Base-by-base conservation (phyloP, 163 green algal genomes). In the Chlorella variabilis region DNA sequence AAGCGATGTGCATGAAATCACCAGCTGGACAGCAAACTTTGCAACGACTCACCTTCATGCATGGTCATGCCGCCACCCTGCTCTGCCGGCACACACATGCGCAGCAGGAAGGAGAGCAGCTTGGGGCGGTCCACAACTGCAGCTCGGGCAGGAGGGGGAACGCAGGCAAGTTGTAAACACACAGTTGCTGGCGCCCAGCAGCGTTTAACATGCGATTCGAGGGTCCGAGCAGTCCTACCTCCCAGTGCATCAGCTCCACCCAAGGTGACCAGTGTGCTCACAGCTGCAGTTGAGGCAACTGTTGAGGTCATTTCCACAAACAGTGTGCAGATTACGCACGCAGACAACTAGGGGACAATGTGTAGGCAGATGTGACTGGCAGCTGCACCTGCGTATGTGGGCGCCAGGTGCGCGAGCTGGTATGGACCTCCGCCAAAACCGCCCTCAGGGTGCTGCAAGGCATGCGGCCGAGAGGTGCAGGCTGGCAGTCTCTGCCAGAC, bases 341-440 rank as follows among this genome's bases (percentile, higher is more conserved):
- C n/a, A n/a, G n/a, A n/a, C n/a, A n/a, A n/a, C n/a, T n/a, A n/a
- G n/a, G n/a, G n/a, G n/a, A 63, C 54, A 63, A 33, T n/a, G 5
- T 63, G 5, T 9, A 29, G 23, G 9, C 54, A 63, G 54, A 63
- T 15, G 8, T 33, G 18, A 63, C 6, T 33, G 54, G 18, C 23
- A n/a, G 54, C 20, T 15, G 20, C 23, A 29, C 54, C 54, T 29
- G 93, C 93, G 78, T 97, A 98, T 0, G 95, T 98, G n/a, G 97
- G 91, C 8, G 97, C 97, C 70, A 99, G 82, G 86, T 99, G 97
- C 1, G 97, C 71, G 38, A 98, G 83, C 89, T 99, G 96, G 66
- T 86, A 80, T 8, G 96, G 97, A 0, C 97, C 94, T 21, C 97
- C 97, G 5, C 94, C 95, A 85, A 97, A 98, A 54, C 97, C 97